phyloP scores from a whole-genome alignment of 306 rosid genomes.

The Luffa aegyptiaca region DNA sequence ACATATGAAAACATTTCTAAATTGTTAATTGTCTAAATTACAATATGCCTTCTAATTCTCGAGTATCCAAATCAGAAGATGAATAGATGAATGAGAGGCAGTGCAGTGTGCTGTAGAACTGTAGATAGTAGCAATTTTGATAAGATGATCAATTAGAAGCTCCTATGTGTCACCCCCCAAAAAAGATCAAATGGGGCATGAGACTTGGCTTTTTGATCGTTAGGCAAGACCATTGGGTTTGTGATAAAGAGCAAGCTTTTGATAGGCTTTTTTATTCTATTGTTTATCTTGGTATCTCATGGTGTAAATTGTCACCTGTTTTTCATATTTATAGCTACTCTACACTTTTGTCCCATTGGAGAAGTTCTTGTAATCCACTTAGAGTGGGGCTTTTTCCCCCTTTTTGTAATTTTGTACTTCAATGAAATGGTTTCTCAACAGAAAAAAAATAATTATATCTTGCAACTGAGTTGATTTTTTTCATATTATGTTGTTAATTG shows the following conservation, averaged over 20 bases:
- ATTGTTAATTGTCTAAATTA: not conserved
- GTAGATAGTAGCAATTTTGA: not conserved
- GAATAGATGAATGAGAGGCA: not conserved
- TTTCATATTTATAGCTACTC: not conserved
- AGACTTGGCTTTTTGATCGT: not conserved
- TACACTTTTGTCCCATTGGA: not conserved
- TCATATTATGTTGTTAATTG: slow-evolving; percentile 9
- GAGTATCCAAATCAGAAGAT: not conserved
- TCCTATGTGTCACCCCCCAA: not conserved
- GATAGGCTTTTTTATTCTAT: not conserved
- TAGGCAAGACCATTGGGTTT: not conserved
- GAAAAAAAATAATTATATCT: not conserved
- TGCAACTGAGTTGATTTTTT: not conserved
- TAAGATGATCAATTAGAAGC: not conserved
- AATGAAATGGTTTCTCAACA: not conserved
- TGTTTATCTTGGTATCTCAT: not conserved
- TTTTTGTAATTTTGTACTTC: not conserved
- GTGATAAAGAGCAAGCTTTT: not conserved
- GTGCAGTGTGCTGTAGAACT: not conserved
- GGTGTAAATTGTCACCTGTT: not conserved
- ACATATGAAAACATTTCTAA: not conserved
- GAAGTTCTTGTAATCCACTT: not conserved
- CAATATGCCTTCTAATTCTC: not conserved
- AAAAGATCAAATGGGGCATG: not conserved
- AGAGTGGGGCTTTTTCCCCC: not conserved